A percentile compares a stretch with the other conserved stretches of the same genome.
Conservation (phyloP, 2,329 filamentous ascomycete genomes). For the Exophiala mesophila region DNA sequence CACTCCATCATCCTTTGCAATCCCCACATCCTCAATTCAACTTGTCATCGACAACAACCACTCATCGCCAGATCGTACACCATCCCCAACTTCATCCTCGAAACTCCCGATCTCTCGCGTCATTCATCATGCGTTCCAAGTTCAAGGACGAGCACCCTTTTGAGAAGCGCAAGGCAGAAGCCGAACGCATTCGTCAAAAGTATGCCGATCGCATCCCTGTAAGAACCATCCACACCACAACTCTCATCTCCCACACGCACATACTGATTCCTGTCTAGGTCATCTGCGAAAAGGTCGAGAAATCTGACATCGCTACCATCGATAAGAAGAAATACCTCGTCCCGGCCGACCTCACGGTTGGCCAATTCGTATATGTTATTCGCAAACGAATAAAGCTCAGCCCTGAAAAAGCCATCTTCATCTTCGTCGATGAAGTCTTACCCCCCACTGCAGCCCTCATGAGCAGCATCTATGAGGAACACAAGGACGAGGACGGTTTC, state of each 20-base stretch:
- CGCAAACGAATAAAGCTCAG: constrained; percentile 99
- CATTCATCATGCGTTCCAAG: constrained; percentile 78
- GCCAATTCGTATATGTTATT: constrained; percentile 99
- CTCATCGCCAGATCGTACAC: constrained; percentile 14
- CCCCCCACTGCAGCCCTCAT: constrained; percentile 95
- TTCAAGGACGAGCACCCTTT: constrained; percentile 99
- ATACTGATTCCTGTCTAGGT: constrained; percentile 54
- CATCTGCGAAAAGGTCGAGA: constrained; percentile 99
- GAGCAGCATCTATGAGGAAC: constrained; percentile 99
- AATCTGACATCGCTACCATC: constrained; percentile 98
- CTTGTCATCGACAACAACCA: too few species aligned
- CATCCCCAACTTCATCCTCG: not conserved
- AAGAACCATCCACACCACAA: constrained; percentile 41
- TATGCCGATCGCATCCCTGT: constrained; percentile 98
- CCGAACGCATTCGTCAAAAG: constrained; percentile 98
- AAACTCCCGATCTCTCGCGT: constrained; percentile 26
- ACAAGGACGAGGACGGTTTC: constrained; percentile 87
- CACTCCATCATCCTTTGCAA: constrained; percentile 18
- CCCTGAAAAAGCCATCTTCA: constrained; percentile 99
- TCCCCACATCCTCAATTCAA: constrained; percentile 25
- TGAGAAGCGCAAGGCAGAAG: constrained; percentile 99
- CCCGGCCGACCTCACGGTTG: constrained; percentile 93
- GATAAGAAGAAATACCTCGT: constrained; percentile 99
- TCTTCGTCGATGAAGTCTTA: constrained; percentile 98
- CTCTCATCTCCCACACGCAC: not conserved